Percentiles rank a stretch among this genome's conserved stretches.
Conservation (phyloP, 805 yeast genomes). For the Teunomyces aglyptinius region DNA sequence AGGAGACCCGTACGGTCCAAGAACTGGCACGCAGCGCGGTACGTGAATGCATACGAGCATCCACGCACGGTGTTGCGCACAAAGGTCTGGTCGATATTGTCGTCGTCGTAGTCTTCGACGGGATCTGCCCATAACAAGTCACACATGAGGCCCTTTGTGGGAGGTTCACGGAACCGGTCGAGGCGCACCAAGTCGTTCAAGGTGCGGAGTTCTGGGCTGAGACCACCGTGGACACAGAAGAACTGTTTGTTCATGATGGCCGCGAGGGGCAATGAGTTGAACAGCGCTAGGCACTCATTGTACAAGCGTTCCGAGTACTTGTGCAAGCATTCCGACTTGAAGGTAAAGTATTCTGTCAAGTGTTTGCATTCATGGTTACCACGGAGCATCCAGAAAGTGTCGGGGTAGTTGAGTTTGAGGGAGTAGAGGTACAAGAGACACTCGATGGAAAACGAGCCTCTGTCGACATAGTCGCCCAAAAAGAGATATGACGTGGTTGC, state of each 20-base stretch:
- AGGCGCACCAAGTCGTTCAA: constrained; percentile 66
- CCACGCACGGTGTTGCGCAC: constrained; percentile 78
- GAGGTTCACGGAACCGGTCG: constrained; percentile 88
- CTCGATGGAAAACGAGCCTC: constrained; percentile 90
- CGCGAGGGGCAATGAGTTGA: constrained; percentile 85
- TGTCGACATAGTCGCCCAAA: constrained; percentile 92
- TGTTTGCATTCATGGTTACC: constrained; percentile 97
- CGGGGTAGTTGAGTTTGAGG: constrained; percentile 72
- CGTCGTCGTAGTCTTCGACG: constrained; percentile 76
- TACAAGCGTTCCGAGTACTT: constrained; percentile 69
- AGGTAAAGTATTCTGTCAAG: constrained; percentile 90
- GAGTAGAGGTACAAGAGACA: constrained; percentile 73
- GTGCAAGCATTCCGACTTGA: constrained; percentile 84
- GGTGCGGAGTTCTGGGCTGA: constrained; percentile 77
- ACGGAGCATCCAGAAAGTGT: constrained; percentile 74
- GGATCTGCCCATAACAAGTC: constrained; percentile 98
- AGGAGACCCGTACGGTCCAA: constrained; percentile 73
- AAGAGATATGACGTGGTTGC: constrained; percentile 72
- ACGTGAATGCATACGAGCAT: constrained; percentile 88
- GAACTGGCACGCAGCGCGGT: constrained; percentile 76
- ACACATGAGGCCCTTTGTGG: constrained; percentile 90
- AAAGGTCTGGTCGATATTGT: constrained; percentile 45
- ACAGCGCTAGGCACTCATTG: constrained; percentile 71
- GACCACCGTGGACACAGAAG: constrained; percentile 95
- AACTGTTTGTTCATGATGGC: constrained; percentile 93